Conservation (phyloP, 345 rosid genomes). For the Bruguiera gymnorhiza region DNA sequence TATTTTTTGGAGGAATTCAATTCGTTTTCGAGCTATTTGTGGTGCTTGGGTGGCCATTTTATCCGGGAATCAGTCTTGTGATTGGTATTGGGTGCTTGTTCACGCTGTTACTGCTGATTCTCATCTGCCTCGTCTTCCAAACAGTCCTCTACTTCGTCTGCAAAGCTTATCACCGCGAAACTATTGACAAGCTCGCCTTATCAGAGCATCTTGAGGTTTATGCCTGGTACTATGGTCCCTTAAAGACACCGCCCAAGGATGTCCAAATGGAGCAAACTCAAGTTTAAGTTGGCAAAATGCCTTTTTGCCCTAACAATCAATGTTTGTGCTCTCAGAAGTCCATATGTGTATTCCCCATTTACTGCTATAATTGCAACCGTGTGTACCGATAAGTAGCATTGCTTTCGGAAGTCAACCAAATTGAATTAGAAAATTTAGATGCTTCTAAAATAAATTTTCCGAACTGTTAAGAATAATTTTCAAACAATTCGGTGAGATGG, state of each 20-base stretch:
- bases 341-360: too few relatives aligned
- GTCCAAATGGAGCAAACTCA: constrained; percentile 15
- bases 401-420: too few relatives aligned
- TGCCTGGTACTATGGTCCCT: constrained; percentile 2
- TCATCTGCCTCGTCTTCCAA: constrained; percentile 21
- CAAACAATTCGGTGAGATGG: too few relatives aligned
- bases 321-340: too few relatives aligned
- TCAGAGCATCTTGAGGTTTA: constrained; percentile 16
- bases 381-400: too few relatives aligned
- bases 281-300: too few relatives aligned
- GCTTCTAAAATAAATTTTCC: too few relatives aligned
- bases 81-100: constrained; percentile 16
- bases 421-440: too few relatives aligned
- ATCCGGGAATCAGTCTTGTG: not conserved
- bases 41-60: constrained; percentile 21
- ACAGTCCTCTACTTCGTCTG: constrained; percentile 28
- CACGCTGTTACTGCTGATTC: constrained; percentile 9
- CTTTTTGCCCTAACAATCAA: too few relatives aligned
- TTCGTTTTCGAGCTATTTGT: constrained; percentile 21
- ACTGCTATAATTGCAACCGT: too few relatives aligned
- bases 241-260: not conserved
- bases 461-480: too few relatives aligned
- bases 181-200: constrained; percentile 5
- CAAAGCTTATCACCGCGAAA: constrained; percentile 25
- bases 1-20: constrained; percentile 19